Evolutionary conservation across 2,329 filamentous ascomycete species (phyloP).

Genomic region (Aspergillus phoenicis): DNA sequence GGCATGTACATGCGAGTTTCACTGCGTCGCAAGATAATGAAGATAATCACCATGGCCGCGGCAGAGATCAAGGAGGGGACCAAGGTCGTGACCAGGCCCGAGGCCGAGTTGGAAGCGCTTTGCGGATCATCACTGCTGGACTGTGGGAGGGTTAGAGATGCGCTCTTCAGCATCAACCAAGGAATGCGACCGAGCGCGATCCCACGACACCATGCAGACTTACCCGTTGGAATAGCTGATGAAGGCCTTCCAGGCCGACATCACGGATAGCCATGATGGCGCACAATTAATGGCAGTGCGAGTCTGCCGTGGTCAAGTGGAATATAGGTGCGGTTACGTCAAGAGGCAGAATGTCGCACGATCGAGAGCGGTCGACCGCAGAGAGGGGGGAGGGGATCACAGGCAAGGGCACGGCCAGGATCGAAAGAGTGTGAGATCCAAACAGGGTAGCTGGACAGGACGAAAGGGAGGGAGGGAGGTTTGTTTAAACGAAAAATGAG

Average conservation of each 20-base stretch:
- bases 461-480: neutral
- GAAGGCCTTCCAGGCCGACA: slow-evolving; percentile 22
- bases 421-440: neutral
- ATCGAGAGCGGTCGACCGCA: neutral
- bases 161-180: neutral
- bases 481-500: slow-evolving; percentile 7
- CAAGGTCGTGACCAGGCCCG: slow-evolving; percentile 53
- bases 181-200: neutral
- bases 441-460: neutral
- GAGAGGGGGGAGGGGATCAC: neutral
- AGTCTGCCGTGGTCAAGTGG: neutral
- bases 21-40: slow-evolving; percentile 54
- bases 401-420: slow-evolving; percentile 1
- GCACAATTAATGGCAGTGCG: neutral
- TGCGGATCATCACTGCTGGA: slow-evolving; percentile 16
- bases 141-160: slow-evolving; percentile 3
- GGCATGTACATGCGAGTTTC: slow-evolving; percentile 57
- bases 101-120: slow-evolving; percentile 41
- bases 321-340: neutral
- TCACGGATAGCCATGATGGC: slow-evolving; percentile 21
- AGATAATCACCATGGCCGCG: slow-evolving; percentile 51
- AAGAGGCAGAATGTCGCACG: neutral
- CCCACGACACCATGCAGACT: slow-evolving; percentile 9
- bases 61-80: slow-evolving; percentile 50
- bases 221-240: slow-evolving; percentile 24